Evolutionary conservation across 2,329 filamentous ascomycete species (phyloP), one percentile per base, ranked within the genome.

Genomic region (Bipolaris zeicola): DNA sequence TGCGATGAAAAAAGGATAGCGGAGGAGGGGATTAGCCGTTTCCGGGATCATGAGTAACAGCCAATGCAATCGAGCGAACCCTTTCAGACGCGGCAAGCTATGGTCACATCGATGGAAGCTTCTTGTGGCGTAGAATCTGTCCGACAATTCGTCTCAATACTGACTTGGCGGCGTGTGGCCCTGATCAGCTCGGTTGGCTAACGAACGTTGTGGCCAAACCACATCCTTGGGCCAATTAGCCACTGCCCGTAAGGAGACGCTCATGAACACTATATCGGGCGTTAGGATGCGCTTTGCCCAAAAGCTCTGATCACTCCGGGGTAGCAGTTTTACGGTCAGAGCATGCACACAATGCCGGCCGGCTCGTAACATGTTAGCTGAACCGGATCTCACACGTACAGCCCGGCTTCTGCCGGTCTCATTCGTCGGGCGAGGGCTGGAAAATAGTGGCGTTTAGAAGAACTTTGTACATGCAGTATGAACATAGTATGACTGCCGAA

Each of bases 271-370:
- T 31, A 37, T 44, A 33, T 54, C 39, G 52, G 45, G 49, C 54
- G 50, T 55, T 61, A 52, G 58, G 58, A 58, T 63, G 56, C 55
- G 47, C 54, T 52, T 48, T 55, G 31, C 52, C 18, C 43, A 47
- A 58, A 58, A 26, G 66, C 66, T 66, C 51, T 68, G 67, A 50
- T 64, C 66, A 64, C 59, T 39, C 33, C 56, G 52, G 55, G 62
- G 62, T 62, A 50, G n/a, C 31, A 33, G 50, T 13, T 58, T 61
- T 48, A 55, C 42, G 48, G 62, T 58, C 58, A 58, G 52, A 60
- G 58, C 61, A 60, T 50, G 18, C 55, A 61, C 56, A 60, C 48
- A 47, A 41, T 56, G 42, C 55, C 50, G 45, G 53, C 54, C 58
- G 59, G 52, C 50, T 58, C 52, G 55, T 54, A 44, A 49, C 58